These are phyloP conservation scores for Datura wrightii DNA, from an alignment of 257 asterid genomes.

Conservation along the genomic window DNA sequence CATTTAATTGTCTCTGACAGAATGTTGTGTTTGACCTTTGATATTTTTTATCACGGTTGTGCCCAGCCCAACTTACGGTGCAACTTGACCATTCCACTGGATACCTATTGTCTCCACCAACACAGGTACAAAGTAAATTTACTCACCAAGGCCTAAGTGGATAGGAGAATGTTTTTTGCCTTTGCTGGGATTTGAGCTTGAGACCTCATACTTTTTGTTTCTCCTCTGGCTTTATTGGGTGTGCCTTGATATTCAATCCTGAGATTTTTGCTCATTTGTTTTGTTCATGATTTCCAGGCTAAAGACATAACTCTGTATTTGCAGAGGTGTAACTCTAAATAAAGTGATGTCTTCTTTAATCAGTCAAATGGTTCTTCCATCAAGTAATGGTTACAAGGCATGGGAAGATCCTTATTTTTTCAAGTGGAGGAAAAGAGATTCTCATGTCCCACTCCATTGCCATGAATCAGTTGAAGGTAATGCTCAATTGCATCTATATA, in stretches of 20 bases:
- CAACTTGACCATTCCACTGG: neutral
- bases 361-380: conserved; percentile 67
- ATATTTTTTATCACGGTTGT: neutral
- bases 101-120: neutral
- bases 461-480: conserved; percentile 95
- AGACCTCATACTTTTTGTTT: neutral
- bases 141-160: neutral
- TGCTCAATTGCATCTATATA: conserved; percentile 27
- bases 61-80: neutral
- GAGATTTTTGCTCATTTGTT: neutral
- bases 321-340: conserved; percentile 25
- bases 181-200: neutral
- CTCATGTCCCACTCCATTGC: conserved; percentile 87
- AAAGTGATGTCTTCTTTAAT: conserved; percentile 65
- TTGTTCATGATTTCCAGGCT: neutral
- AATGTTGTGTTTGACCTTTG: neutral
- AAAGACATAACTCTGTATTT: conserved; percentile 24
- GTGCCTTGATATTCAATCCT: neutral
- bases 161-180: neutral
- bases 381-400: conserved; percentile 63
- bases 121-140: neutral
- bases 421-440: conserved; percentile 94
- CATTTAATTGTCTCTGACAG: neutral
- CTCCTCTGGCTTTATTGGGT: neutral
- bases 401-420: conserved; percentile 97